Base-by-base conservation (phyloP, 2,329 filamentous ascomycete genomes). In the Didymella glomerata region DNA sequence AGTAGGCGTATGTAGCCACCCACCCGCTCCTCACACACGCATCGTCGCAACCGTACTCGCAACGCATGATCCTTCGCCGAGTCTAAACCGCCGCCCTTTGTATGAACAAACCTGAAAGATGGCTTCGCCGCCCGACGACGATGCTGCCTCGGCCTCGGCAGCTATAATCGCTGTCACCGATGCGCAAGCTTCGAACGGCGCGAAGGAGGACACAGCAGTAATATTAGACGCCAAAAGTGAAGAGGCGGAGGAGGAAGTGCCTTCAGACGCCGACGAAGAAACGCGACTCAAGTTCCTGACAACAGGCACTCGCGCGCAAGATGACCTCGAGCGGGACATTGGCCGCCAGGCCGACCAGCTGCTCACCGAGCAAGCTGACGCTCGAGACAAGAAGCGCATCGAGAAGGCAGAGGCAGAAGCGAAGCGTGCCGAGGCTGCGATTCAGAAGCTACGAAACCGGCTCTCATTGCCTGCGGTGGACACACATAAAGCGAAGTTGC, bases 271-370 rank as follows among this genome's bases (percentile, higher is more conserved):
- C 14, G 77, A 79, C 49, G 80, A 81, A 59, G 77, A 77, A 44
- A 75, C 78, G 9, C 73, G 78, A 16, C 67, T 82, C 13, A 72
- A 73, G 51, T 69, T 70, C 30, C 68, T 77, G 41, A 76, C 74
- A n/a, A 75, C 72, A 16, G 73, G 74, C 22, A 68, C 75, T n/a
- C 88, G 92, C 57, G 88, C 97, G 69, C 94, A 98, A 76, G 89
- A 93, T 79, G 93, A 97, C 59, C 80, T 98, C 20, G 94, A 97
- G 77, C 86, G 92, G 62, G 93, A 97, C 71, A 96, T 98, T 63
- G 84, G 86, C 27, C 82, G 83, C 44, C 85, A 89, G 79, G 87
- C 87, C 36, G 86, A 88, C 69, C 81, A 83, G 65, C 71, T 88
- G 46, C 80, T 89, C 45, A 80, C 79, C 8, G 84, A 87, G 68